Percentiles rank a stretch among this genome's conserved stretches.
These are phyloP conservation scores for Globisporangium uncinulatum DNA, from an alignment of 352 stramenopile species.

Conservation along the genomic window DNA sequence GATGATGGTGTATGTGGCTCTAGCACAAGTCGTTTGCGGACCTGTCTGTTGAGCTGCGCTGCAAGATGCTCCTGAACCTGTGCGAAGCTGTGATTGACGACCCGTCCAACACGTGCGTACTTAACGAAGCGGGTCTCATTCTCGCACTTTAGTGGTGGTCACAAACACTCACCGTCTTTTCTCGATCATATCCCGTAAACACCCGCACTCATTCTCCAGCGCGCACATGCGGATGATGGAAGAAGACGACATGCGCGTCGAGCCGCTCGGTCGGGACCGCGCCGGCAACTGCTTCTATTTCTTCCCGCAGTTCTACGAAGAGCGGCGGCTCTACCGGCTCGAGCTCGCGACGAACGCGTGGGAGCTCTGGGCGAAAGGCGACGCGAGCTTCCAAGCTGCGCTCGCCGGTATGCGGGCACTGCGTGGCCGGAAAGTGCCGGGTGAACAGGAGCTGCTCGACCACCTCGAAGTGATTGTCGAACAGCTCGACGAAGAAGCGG, in stretches of 20 bases:
- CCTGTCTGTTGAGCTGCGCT: constrained; percentile 61
- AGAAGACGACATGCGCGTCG: constrained; percentile 75
- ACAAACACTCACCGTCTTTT: background rate
- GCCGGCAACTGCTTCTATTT: constrained; percentile 77
- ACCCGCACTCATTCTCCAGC: constrained; percentile 28
- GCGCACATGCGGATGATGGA: constrained; percentile 86
- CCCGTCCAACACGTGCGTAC: constrained; percentile 58
- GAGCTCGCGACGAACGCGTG: constrained; percentile 42
- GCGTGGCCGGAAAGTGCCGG: constrained; percentile 55
- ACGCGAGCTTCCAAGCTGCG: constrained; percentile 53
- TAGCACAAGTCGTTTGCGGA: constrained; percentile 75
- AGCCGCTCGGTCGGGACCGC: constrained; percentile 68
- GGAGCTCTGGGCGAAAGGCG: constrained; percentile 75
- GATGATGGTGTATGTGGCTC: background rate
- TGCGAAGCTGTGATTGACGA: constrained; percentile 81
- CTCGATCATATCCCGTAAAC: too few relatives aligned
- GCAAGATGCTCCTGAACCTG: constrained; percentile 78
- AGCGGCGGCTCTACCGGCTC: constrained; percentile 71
- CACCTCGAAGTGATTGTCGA: constrained; percentile 78
- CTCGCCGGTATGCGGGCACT: constrained; percentile 51
- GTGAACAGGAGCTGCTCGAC: constrained; percentile 72
- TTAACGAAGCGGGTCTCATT: too few relatives aligned
- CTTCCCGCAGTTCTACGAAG: constrained; percentile 84
- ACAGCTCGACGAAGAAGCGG: constrained; percentile 64
- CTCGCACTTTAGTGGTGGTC: background rate